Percentiles rank a stretch among this genome's conserved stretches.
Evolutionary conservation across 164 flowering plant species (phyloP).

Genomic region (Chimonanthus praecox): DNA sequence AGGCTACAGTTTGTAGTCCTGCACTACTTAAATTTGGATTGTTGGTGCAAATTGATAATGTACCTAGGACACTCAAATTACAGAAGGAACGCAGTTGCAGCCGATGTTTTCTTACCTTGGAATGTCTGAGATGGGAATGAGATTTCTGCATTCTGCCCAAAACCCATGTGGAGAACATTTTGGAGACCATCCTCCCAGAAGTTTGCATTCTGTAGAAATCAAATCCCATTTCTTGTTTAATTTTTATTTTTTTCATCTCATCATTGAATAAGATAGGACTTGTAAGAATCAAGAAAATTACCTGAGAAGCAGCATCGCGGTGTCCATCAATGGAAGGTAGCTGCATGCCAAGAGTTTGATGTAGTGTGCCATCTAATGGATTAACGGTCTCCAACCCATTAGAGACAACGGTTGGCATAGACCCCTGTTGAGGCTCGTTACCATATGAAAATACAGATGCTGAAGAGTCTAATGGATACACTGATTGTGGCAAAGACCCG

Average conservation of each 20-base stretch:
- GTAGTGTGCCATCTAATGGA: constrained; percentile 29
- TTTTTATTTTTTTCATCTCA: neutral
- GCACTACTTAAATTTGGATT: no score
- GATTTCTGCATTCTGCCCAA: constrained; percentile 36
- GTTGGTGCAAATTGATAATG: no score
- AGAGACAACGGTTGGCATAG: constrained; percentile 23
- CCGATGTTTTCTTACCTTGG: no score
- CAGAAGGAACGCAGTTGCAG: no score
- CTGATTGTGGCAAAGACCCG: constrained; percentile 28
- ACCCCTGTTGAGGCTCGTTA: constrained; percentile 38
- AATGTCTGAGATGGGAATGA: constrained; percentile 4
- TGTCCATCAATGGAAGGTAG: constrained; percentile 41
- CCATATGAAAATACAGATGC: constrained; percentile 35
- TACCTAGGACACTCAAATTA: no score
- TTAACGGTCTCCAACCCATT: constrained; percentile 33
- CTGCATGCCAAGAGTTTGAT: constrained; percentile 34
- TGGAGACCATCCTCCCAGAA: constrained; percentile 85
- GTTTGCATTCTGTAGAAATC: constrained; percentile 37
- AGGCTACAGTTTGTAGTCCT: no score
- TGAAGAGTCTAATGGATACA: constrained; percentile 42
- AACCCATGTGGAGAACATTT: constrained; percentile 82
- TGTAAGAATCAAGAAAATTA: constrained; percentile 17
- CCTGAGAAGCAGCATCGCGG: constrained; percentile 48
- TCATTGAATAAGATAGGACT: neutral
- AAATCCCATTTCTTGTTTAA: neutral